A percentile compares a stretch with the other conserved stretches of the same genome.
Evolutionary conservation across 495 filamentous ascomycete genomes (phyloP).

Genomic region (Trichocladium antarcticum): DNA sequence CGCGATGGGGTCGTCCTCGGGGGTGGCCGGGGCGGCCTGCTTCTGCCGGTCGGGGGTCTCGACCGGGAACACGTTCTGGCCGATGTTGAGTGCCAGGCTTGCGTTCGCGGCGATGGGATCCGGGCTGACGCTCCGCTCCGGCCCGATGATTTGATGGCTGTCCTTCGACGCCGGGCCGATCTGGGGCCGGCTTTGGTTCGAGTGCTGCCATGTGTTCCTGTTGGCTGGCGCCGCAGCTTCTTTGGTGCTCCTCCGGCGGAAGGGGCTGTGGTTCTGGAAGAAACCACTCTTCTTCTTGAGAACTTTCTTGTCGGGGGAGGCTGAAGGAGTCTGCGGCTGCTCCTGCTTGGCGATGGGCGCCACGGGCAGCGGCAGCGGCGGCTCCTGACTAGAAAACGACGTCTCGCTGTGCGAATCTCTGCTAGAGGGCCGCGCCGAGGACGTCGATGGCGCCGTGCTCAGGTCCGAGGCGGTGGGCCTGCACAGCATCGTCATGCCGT

Average conservation of each 20-base stretch:
- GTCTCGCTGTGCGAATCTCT: slow-evolving; percentile 89
- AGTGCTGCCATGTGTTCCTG: slow-evolving; percentile 47
- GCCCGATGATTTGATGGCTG: slow-evolving; percentile 26
- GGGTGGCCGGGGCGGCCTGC: slow-evolving; percentile 18
- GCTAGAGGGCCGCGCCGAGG: slow-evolving; percentile 67
- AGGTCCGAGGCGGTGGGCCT: slow-evolving; percentile 76
- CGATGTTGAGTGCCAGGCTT: slow-evolving; percentile 90
- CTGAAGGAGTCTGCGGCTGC: slow-evolving; percentile 39
- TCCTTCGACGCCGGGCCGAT: slow-evolving; percentile 10
- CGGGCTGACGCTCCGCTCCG: slow-evolving; percentile 45
- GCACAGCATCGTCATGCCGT: slow-evolving; percentile 99
- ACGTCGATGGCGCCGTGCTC: slow-evolving; percentile 54
- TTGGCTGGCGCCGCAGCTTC: slow-evolving; percentile 41
- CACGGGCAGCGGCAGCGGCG: slow-evolving; percentile 31
- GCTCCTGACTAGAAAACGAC: slow-evolving; percentile 77
- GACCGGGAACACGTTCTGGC: slow-evolving; percentile 93
- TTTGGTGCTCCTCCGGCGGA: slow-evolving; percentile 81
- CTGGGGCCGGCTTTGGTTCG: slow-evolving; percentile 22
- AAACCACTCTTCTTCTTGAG: slow-evolving; percentile 81
- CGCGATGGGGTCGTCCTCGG: slow-evolving; percentile 73
- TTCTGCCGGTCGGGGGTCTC: slow-evolving; percentile 58
- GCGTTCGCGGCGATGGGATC: slow-evolving; percentile 90
- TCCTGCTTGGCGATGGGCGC: slow-evolving; percentile 38
- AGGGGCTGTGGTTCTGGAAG: slow-evolving; percentile 88
- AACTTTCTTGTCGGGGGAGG: slow-evolving; percentile 51